Evolutionary conservation across 2,329 filamentous ascomycete species (phyloP).

Genomic region (Neospermospora avenae): DNA sequence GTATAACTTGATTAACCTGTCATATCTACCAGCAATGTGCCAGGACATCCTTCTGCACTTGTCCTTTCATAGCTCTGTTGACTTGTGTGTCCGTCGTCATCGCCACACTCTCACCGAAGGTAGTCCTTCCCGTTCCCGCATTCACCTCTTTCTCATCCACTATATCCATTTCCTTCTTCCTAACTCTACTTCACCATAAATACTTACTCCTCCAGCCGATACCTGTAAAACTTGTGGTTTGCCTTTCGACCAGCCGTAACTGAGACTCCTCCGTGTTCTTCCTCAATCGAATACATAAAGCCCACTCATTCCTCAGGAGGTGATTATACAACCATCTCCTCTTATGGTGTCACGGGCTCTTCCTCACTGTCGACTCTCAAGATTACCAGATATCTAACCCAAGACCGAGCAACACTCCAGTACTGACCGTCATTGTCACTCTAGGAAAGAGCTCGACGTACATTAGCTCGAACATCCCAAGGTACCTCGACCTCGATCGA

Average conservation of each 20-base stretch:
- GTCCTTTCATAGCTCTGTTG: background rate
- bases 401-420: background rate
- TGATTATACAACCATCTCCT: too few species aligned
- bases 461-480: background rate
- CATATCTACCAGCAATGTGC: background rate
- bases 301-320: too few species aligned
- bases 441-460: background rate
- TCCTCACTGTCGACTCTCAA: too few species aligned
- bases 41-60: background rate
- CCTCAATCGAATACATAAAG: too few species aligned
- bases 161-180: background rate
- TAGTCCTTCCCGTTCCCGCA: background rate
- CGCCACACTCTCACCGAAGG: background rate
- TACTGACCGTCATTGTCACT: background rate
- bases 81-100: background rate
- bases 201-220: background rate
- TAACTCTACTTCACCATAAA: background rate
- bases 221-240: background rate
- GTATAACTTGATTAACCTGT: too few species aligned
- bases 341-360: too few species aligned
- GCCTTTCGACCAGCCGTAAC: too few species aligned
- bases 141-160: background rate
- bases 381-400: too few species aligned
- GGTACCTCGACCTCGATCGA: background rate
- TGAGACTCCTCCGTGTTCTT: too few species aligned